Evolutionary conservation across 208 protist genomes (phyloP).

Genomic region (Histomonas meleagridis): DNA sequence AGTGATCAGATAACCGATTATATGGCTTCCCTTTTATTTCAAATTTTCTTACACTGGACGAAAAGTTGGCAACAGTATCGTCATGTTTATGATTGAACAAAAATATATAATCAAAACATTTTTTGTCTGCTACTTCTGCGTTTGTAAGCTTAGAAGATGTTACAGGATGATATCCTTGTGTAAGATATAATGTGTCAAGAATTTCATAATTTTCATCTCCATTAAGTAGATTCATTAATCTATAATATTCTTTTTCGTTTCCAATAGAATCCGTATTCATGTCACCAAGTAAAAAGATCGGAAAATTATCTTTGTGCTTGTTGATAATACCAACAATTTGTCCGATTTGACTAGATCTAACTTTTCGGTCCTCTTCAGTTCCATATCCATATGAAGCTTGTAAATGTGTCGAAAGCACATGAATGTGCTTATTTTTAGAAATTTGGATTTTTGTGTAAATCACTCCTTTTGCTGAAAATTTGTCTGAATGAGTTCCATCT

Average conservation of each 20-base stretch:
- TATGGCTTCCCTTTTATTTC: not conserved
- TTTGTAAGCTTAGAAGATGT: too few relatives aligned
- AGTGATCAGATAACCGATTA: not conserved
- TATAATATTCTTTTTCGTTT: not conserved
- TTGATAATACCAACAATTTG: not conserved
- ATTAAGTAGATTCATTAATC: not conserved
- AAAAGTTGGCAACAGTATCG: not conserved
- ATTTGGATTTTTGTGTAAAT: constrained; percentile 28
- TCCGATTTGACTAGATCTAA: not conserved
- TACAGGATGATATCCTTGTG: not conserved
- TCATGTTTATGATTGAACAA: not conserved
- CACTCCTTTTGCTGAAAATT: not conserved
- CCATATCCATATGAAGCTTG: not conserved
- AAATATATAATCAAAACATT: not conserved
- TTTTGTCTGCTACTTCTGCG: not conserved
- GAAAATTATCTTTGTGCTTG: not conserved
- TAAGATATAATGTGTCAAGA: not conserved
- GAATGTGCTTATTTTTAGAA: not conserved
- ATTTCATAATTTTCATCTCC: not conserved
- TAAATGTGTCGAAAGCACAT: not conserved
- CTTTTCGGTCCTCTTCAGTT: not conserved
- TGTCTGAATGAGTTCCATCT: not conserved
- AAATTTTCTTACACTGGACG: not conserved
- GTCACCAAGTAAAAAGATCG: not conserved
- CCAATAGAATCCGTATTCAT: not conserved